Conservation (phyloP, 73 alveolate species). For the Paramecium tetraurelia region DNA sequence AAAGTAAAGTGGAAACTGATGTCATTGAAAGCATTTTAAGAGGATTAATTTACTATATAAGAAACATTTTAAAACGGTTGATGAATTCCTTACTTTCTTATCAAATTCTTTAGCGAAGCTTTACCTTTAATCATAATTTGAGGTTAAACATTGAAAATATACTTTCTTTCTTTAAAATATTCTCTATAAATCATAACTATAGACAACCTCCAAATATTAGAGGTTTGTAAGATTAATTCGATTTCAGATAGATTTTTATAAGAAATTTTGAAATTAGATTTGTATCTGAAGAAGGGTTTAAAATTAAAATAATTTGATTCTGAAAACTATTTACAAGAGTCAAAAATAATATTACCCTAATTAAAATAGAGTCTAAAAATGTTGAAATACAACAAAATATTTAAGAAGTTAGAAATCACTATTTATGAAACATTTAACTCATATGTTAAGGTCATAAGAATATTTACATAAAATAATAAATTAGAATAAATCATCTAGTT, state of each 20-base stretch:
- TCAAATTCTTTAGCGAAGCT: neutral
- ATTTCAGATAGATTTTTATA: slow-evolving; percentile 67
- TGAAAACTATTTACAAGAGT: slow-evolving; percentile 27
- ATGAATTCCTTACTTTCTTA: slow-evolving; percentile 33
- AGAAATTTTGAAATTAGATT: slow-evolving; percentile 65
- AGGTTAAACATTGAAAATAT: slow-evolving; percentile 48
- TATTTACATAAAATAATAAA: too few species aligned
- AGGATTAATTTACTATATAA: neutral
- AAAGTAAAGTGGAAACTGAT: neutral
- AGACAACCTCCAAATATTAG: slow-evolving; percentile 79
- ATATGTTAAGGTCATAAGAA: too few species aligned
- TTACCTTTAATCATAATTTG: neutral
- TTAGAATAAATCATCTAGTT: too few species aligned
- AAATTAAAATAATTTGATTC: slow-evolving; percentile 12
- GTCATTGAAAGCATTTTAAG: neutral
- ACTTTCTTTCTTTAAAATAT: slow-evolving; percentile 41
- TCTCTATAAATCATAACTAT: slow-evolving; percentile 48
- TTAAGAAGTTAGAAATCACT: slow-evolving; percentile 47
- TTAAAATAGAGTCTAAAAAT: slow-evolving; percentile 38
- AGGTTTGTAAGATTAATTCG: slow-evolving; percentile 58
- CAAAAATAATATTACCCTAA: too few species aligned
- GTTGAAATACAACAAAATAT: slow-evolving; percentile 46
- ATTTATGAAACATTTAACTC: slow-evolving; percentile 52
- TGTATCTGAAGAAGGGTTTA: slow-evolving; percentile 58
- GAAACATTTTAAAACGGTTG: slow-evolving; percentile 4